Percentiles rank a stretch among this genome's conserved stretches.
Evolutionary conservation across 441 rosid genomes (phyloP).

Genomic region (Erodium texanum): DNA sequence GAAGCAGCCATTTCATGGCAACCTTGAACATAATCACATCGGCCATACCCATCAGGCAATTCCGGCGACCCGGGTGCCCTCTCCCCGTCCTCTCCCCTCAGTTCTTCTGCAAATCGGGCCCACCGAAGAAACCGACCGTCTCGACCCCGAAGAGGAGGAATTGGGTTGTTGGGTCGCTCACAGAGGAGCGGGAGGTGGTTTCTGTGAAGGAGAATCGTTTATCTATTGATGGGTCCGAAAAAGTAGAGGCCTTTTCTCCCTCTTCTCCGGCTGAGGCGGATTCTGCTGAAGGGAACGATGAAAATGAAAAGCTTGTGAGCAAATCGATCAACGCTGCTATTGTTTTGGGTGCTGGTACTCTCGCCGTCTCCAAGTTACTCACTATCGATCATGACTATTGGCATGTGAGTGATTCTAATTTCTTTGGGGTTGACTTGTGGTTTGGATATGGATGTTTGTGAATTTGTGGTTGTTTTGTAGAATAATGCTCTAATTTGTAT

Average conservation of each 20-base stretch:
- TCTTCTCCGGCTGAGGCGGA: neutral
- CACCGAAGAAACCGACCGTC: constrained; percentile 16
- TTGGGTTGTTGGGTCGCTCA: constrained; percentile 39
- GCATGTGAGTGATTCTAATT: constrained; percentile 57
- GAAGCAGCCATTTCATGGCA: constrained; percentile 27
- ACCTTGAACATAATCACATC: constrained; percentile 18
- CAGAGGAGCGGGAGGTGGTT: constrained; percentile 44
- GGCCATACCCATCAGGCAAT: constrained; percentile 14
- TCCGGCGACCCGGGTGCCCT: constrained; percentile 10
- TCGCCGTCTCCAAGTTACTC: constrained; percentile 68
- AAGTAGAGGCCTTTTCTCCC: constrained; percentile 13
- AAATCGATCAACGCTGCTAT: constrained; percentile 63
- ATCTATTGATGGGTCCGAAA: constrained; percentile 23
- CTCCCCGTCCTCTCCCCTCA: constrained; percentile 15
- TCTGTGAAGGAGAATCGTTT: constrained; percentile 20
- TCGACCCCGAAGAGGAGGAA: constrained; percentile 20
- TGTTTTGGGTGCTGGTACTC: constrained; percentile 73
- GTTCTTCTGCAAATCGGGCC: constrained; percentile 10
- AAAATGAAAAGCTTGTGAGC: constrained; percentile 33
- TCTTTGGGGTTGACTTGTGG: constrained; percentile 5
- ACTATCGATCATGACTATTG: constrained; percentile 87
- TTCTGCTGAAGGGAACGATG: constrained; percentile 23
- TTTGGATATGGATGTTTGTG: neutral
- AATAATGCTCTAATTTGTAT: neutral
- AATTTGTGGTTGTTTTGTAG: neutral